Percentiles rank a stretch among this genome's conserved stretches.
These are phyloP conservation scores for Theobroma cacao DNA, from an alignment of 345 rosid species.

Conservation along the genomic window DNA sequence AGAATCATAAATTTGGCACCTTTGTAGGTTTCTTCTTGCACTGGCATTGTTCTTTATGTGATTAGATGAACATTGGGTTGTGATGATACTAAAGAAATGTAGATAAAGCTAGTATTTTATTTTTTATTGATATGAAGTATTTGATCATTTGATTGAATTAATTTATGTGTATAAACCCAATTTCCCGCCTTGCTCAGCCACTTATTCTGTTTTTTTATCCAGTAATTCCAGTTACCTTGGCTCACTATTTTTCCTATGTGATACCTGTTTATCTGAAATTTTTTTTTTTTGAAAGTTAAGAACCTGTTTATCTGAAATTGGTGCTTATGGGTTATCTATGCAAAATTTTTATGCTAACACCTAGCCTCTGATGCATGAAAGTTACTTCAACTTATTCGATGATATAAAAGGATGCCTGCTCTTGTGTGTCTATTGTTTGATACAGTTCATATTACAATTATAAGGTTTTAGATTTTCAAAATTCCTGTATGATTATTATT, in stretches of 20 bases:
- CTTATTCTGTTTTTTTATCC: not conserved
- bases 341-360: not conserved
- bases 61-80: not conserved
- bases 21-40: not conserved
- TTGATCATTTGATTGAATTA: not conserved
- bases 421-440: not conserved
- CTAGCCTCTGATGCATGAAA: not conserved
- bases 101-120: not conserved
- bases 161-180: not conserved
- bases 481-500: not conserved
- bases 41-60: not conserved
- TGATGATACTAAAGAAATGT: not conserved
- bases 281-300: too few species aligned
- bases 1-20: not conserved
- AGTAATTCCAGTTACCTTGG: not conserved
- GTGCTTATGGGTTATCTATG: not conserved
- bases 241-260: not conserved
- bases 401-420: not conserved
- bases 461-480: not conserved
- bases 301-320: not conserved
- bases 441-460: not conserved
- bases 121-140: not conserved
- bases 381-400: not conserved
- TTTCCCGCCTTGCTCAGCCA: not conserved
- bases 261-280: not conserved